Evolutionary conservation across 768 basidiomycete genomes (phyloP).

Genomic region (Rhodotorula kratochvilovae): DNA sequence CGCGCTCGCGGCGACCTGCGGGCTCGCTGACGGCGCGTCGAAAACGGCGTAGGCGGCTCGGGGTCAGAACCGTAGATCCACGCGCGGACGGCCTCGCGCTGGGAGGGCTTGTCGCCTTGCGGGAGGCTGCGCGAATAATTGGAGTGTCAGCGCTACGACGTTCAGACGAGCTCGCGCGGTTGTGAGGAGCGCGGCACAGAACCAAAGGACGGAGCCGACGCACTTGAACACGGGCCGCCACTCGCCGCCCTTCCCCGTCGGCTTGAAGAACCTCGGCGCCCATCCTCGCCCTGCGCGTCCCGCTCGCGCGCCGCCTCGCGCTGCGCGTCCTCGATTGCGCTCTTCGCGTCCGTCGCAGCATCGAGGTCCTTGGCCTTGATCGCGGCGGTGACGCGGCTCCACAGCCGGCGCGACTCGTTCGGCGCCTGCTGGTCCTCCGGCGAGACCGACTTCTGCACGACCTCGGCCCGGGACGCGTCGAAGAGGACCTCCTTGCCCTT

Average conservation of each 20-base stretch:
- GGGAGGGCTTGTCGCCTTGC: constrained; percentile 3
- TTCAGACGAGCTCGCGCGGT: background rate
- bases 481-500: constrained; percentile 73
- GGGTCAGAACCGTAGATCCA: constrained; percentile 35
- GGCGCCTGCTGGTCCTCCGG: constrained; percentile 81
- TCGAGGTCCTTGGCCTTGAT: constrained; percentile 89
- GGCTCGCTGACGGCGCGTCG: background rate
- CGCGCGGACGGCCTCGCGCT: constrained; percentile 22
- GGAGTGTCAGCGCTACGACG: no score
- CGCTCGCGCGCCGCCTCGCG: constrained; percentile 68
- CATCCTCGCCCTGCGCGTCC: constrained; percentile 69
- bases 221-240: constrained; percentile 78
- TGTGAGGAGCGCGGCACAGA: background rate
- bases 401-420: constrained; percentile 78
- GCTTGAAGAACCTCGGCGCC: constrained; percentile 74
- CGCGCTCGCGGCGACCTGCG: no score
- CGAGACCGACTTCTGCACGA: constrained; percentile 76
- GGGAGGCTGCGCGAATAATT: constrained; percentile 12
- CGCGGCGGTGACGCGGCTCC: constrained; percentile 76
- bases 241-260: constrained; percentile 64
- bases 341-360: constrained; percentile 83
- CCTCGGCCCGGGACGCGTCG: constrained; percentile 68
- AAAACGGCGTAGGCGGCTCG: constrained; percentile 21
- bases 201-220: constrained; percentile 44
- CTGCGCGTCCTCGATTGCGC: constrained; percentile 83